A percentile compares a stretch with the other conserved stretches of the same genome.
These are phyloP conservation scores for Porodaedalea pini DNA, from an alignment of 1,284 basidiomycete genomes.

Conservation along the genomic window DNA sequence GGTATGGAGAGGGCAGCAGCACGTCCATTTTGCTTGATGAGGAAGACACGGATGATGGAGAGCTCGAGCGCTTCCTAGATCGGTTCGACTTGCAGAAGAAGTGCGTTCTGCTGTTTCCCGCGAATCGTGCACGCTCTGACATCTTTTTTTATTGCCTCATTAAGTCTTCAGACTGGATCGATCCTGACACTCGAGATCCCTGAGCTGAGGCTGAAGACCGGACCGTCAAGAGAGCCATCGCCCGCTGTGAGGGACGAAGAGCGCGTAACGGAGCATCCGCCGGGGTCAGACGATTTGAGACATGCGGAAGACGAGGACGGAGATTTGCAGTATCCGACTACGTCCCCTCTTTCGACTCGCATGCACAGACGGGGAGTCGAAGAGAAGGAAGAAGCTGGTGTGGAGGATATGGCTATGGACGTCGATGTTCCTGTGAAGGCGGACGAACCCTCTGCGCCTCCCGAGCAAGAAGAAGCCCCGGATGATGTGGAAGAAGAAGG, in stretches of 20 bases:
- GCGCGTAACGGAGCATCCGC: neutral
- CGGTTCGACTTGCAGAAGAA: constrained; percentile 18
- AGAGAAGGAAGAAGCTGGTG: neutral
- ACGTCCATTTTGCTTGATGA: constrained; percentile 37
- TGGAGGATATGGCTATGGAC: neutral
- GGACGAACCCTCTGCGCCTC: neutral
- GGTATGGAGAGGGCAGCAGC: constrained; percentile 44
- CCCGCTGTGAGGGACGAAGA: neutral
- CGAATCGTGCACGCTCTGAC: constrained; percentile 10
- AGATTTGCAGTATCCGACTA: neutral
- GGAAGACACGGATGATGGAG: constrained; percentile 32
- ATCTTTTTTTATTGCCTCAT: neutral
- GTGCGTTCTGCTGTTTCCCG: constrained; percentile 22
- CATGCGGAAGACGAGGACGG: neutral
- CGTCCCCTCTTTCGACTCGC: constrained; percentile 23
- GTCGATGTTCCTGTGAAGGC: neutral
- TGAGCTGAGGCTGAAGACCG: constrained; percentile 1
- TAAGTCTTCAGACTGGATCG: constrained; percentile 12
- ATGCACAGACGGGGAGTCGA: constrained; percentile 23
- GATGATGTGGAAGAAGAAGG: neutral
- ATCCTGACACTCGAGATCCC: constrained; percentile 12
- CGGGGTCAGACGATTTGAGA: neutral
- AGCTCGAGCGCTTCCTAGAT: constrained; percentile 17
- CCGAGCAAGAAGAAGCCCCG: neutral
- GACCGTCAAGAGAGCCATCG: neutral